phyloP scores from a whole-genome alignment of 2,329 filamentous ascomycete genomes.

The Aureobasidium sp. region DNA sequence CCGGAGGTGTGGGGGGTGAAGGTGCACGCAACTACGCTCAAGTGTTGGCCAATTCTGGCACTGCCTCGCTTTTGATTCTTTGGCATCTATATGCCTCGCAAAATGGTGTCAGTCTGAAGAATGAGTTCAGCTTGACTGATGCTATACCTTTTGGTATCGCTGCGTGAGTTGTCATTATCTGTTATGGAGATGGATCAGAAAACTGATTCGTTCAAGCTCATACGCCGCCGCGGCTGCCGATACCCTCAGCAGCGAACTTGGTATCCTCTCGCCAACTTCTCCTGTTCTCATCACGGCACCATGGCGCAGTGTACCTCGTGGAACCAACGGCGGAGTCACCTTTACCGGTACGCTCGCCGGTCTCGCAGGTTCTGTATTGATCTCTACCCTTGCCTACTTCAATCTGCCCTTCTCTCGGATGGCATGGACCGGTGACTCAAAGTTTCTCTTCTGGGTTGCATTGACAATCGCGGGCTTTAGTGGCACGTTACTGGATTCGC shows the following conservation, averaged over 20 bases:
- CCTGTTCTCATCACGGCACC: slow-evolving; percentile 82
- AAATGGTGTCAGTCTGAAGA: background rate
- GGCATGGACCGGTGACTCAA: background rate
- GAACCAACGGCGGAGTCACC: slow-evolving; percentile 91
- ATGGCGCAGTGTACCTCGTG: slow-evolving; percentile 71
- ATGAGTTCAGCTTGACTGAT: slow-evolving; percentile 27
- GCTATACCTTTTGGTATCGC: slow-evolving; percentile 7
- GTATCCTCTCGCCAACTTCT: slow-evolving; percentile 68
- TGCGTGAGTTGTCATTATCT: background rate
- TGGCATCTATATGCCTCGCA: slow-evolving; percentile 31
- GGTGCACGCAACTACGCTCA: slow-evolving; percentile 77
- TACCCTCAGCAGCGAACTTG: slow-evolving; percentile 90
- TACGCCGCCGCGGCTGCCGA: slow-evolving; percentile 90
- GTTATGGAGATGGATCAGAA: background rate
- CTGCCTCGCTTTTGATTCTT: slow-evolving; percentile 59
- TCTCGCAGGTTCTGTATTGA: slow-evolving; percentile 58
- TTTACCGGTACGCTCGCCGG: slow-evolving; percentile 65
- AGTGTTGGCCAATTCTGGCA: slow-evolving; percentile 80
- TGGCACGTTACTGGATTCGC: slow-evolving; percentile 78
- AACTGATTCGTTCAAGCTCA: slow-evolving; percentile 31
- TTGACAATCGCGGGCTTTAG: slow-evolving; percentile 65
- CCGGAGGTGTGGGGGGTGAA: slow-evolving; percentile 67
- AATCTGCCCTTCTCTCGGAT: background rate
- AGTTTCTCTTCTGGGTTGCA: slow-evolving; percentile 4
- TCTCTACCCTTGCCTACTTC: slow-evolving; percentile 46